Percentiles rank a stretch among this genome's conserved stretches.
phyloP scores from a whole-genome alignment of 2,329 filamentous ascomycete species.

The Pestalotiopsis sp. region DNA sequence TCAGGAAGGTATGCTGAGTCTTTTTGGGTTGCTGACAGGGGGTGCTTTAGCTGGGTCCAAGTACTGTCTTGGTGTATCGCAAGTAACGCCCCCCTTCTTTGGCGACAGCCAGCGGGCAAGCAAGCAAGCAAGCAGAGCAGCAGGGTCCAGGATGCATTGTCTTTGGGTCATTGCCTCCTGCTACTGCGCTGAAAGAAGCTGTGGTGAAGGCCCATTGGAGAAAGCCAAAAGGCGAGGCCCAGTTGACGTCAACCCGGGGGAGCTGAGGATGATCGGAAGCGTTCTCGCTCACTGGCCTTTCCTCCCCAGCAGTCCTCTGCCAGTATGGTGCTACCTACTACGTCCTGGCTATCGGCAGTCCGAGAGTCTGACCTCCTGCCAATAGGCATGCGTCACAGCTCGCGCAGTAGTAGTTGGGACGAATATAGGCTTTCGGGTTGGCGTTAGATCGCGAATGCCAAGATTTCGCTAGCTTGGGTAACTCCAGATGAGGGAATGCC shows the following conservation, averaged over 20 bases:
- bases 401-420: not conserved
- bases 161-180: not conserved
- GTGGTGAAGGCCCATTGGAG: not conserved
- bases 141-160: not conserved
- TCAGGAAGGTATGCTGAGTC: constrained; percentile 4
- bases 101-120: not conserved
- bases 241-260: constrained; percentile 6
- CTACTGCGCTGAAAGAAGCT: not conserved
- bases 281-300: not conserved
- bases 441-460: constrained; percentile 5
- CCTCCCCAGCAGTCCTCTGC: not conserved
- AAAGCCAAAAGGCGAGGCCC: not conserved
- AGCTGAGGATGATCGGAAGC: not conserved
- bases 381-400: not conserved
- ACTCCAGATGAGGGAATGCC: constrained; percentile 3
- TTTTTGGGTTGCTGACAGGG: constrained; percentile 27
- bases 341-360: constrained; percentile 3
- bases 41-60: constrained; percentile 24
- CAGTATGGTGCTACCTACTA: not conserved
- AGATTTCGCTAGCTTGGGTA: constrained; percentile 2
- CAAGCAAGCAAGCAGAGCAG: not conserved
- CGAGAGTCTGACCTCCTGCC: not conserved
- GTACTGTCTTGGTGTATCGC: not conserved
- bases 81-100: not conserved
- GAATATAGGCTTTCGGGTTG: constrained; percentile 9